Base-by-base conservation (phyloP, 352 stramenopile genomes). In the Globisporangium orthogonon region DNA sequence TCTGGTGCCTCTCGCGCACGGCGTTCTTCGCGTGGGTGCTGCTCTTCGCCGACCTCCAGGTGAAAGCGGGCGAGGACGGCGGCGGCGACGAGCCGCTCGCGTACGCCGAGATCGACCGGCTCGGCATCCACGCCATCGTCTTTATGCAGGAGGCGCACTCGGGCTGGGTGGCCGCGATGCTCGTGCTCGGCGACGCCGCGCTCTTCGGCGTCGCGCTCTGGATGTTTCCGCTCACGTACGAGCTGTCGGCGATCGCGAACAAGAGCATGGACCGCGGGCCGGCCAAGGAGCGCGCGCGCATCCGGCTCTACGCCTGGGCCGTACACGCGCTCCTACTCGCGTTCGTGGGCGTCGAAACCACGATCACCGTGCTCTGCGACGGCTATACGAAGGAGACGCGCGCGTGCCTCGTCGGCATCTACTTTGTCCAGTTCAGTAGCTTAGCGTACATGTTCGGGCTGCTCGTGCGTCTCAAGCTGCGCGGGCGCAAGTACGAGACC, bases 191-290 rank as follows among this genome's bases (percentile, higher is more conserved):
- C 28, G 74, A 87, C 50, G 57, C 77, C 10, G 64, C 73, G 65
- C 71, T 84, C 33, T 74, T 82, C 7, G 75, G 66, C 4, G 61
- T 78, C 18, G 67, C 76, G 0, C 61, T 86, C 4, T 85, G 72
- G 67, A 61, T 80, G n/a, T 69, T 83, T n/a, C 74, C 76, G n/a
- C 56, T 90, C 0, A 68, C 62, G 18, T 80, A 85, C 62, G 80
- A 90, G 31, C 58, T 90, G 10, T 74, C 62, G 7, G 69, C 72
- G 47, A 78, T 90, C 50, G 80, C 71, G 9, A 53, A 56, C n/a
- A 85, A 73, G 33, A 73, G 70, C 5, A 90, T 90, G 80, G 80
- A 88, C 49, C 62, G 80, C 40, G 80, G 80, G 1, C 52, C 60
- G 4, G 43, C 35, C 1, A 76, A 74, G 29, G 80, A 90, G 54